Percentiles rank a stretch among this genome's conserved stretches.
These are phyloP conservation scores for Aspergillus udagawae DNA, from an alignment of 2,329 filamentous ascomycete species.

Conservation along the genomic window DNA sequence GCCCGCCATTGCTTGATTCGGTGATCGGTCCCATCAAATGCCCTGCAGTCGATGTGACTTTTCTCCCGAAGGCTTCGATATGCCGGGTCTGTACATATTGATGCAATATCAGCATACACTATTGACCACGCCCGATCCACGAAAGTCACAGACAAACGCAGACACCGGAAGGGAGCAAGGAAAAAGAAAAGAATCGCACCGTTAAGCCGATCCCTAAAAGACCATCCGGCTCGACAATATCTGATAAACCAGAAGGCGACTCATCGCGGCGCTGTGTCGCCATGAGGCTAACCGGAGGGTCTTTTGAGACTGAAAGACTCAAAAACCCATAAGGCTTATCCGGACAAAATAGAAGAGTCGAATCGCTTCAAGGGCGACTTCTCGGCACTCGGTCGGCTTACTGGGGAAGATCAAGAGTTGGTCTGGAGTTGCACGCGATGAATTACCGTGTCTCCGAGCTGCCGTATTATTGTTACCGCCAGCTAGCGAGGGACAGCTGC, in stretches of 20 bases:
- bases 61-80: constrained; percentile 87
- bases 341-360: constrained; percentile 12
- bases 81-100: constrained; percentile 64
- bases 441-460: constrained; percentile 27
- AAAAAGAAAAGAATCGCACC: constrained; percentile 29
- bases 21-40: constrained; percentile 73
- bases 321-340: constrained; percentile 25
- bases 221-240: constrained; percentile 41
- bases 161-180: constrained; percentile 2
- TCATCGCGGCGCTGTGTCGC: constrained; percentile 44
- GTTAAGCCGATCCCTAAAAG: constrained; percentile 47
- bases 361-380: constrained; percentile 1
- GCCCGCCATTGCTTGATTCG: constrained; percentile 51
- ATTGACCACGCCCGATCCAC: not conserved
- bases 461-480: constrained; percentile 21
- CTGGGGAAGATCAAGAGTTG: constrained; percentile 7
- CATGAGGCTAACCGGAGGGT: constrained; percentile 32
- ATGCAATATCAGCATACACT: constrained; percentile 10
- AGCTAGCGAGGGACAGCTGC: constrained; percentile 1
- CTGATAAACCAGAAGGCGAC: constrained; percentile 41
- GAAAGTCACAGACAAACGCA: not conserved
- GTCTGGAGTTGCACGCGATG: constrained; percentile 24
- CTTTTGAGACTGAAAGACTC: constrained; percentile 12
- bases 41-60: constrained; percentile 88
- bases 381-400: constrained; percentile 5